Conservation (phyloP, 2,329 filamentous ascomycete species). For the Albophoma yamanashiensis region DNA sequence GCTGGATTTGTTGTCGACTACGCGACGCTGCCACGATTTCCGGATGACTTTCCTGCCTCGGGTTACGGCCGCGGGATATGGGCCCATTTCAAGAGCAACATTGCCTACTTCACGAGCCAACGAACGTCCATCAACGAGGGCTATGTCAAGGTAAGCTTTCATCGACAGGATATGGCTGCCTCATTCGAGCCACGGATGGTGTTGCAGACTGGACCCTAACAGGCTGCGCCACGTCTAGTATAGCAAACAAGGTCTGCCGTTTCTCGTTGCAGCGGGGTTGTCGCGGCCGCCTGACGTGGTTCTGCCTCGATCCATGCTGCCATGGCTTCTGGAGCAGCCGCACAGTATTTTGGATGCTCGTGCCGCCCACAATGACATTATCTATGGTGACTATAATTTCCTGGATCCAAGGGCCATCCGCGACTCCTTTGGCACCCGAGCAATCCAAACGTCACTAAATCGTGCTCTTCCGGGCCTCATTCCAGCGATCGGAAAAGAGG, state of each 20-base stretch:
- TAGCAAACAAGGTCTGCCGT: conserved; percentile 27
- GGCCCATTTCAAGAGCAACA: conserved; percentile 26
- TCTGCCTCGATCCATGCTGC: conserved; percentile 29
- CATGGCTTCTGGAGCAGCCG: conserved; percentile 36
- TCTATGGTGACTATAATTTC: conserved; percentile 31
- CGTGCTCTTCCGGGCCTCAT: conserved; percentile 27
- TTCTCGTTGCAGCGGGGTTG: conserved; percentile 29
- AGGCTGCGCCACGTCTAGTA: conserved; percentile 16
- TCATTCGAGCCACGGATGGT: neutral
- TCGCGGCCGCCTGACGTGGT: conserved; percentile 31
- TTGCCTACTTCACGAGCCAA: conserved; percentile 25
- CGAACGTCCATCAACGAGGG: conserved; percentile 30
- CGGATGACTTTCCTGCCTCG: conserved; percentile 26
- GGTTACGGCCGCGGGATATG: conserved; percentile 24
- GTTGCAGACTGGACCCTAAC: neutral
- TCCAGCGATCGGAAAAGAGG: conserved; percentile 28
- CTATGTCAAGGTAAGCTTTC: conserved; percentile 24
- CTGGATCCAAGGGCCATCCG: conserved; percentile 22
- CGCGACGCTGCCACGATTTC: conserved; percentile 26
- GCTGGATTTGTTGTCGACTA: conserved; percentile 29
- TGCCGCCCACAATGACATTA: conserved; percentile 27
- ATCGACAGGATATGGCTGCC: no score
- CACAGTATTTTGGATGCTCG: conserved; percentile 29
- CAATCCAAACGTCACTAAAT: conserved; percentile 32
- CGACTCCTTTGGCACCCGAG: conserved; percentile 27